Evolutionary conservation across 176 grass and related monocot species (phyloP).

Genomic region (Poa pratensis): DNA sequence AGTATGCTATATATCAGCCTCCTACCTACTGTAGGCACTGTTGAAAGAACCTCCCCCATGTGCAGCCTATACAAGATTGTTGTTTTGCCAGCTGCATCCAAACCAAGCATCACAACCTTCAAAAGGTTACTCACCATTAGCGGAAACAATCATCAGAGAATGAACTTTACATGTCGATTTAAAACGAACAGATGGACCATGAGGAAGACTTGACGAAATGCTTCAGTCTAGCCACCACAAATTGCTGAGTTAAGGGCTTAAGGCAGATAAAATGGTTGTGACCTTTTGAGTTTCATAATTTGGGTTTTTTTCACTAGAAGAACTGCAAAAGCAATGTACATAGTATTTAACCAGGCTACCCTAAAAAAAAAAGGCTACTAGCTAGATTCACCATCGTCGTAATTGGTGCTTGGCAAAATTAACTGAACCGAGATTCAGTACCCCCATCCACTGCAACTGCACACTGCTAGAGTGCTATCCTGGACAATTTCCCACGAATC

Average conservation of each 20-base stretch:
- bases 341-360: background rate
- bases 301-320: background rate
- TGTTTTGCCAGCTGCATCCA: slow-evolving; percentile 93
- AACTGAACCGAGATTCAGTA: background rate
- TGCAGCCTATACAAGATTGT: slow-evolving; percentile 88
- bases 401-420: background rate
- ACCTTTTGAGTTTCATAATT: background rate
- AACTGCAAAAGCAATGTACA: background rate
- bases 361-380: too few relatives aligned
- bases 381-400: background rate
- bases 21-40: slow-evolving; percentile 89
- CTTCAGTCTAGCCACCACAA: background rate
- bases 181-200: background rate
- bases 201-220: background rate
- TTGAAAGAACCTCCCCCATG: slow-evolving; percentile 88
- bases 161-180: background rate
- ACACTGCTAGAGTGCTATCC: background rate
- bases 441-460: background rate
- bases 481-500: background rate
- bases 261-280: background rate
- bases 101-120: slow-evolving; percentile 95
- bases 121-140: slow-evolving; percentile 34
- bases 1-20: slow-evolving; percentile 10
- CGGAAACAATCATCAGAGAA: background rate
- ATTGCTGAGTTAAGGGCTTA: background rate